Conservation (phyloP, 306 rosid genomes). For the Gastrolobium villosum region DNA sequence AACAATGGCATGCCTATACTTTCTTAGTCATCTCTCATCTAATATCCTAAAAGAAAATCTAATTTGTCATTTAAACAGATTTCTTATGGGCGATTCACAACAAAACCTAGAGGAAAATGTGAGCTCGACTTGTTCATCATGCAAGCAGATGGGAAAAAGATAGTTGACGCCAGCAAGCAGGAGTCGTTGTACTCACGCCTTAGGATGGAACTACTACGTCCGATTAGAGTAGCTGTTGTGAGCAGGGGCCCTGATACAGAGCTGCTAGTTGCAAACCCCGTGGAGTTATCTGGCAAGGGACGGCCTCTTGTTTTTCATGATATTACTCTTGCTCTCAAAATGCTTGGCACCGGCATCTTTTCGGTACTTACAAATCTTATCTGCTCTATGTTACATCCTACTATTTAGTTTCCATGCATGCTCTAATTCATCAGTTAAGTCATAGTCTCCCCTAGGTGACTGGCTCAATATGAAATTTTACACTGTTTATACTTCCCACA, state of each 20-base stretch:
- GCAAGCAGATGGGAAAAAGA: slow-evolving; percentile 95
- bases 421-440: slow-evolving; percentile 5
- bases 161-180: slow-evolving; percentile 83
- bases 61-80: slow-evolving; percentile 65
- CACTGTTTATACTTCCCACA: background rate
- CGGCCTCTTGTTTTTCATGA: slow-evolving; percentile 96
- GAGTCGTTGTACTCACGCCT: slow-evolving; percentile 71
- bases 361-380: slow-evolving; percentile 67
- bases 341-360: slow-evolving; percentile 76
- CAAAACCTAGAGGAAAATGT: slow-evolving; percentile 67
- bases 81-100: slow-evolving; percentile 87
- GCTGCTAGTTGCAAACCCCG: slow-evolving; percentile 90
- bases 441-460: slow-evolving; percentile 1
- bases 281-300: slow-evolving; percentile 90
- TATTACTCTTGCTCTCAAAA: slow-evolving; percentile 88
- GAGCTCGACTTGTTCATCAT: slow-evolving; percentile 91
- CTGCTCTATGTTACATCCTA: slow-evolving; percentile 27
- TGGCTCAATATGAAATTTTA: slow-evolving; percentile 30
- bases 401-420: background rate
- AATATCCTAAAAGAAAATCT: slow-evolving; percentile 29
- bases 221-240: slow-evolving; percentile 78
- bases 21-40: slow-evolving; percentile 9
- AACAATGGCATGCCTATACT: background rate
- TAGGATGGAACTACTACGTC: slow-evolving; percentile 76
- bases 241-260: slow-evolving; percentile 93